A percentile compares a stretch with the other conserved stretches of the same genome.
phyloP scores from a whole-genome alignment of 768 basidiomycete species.

The Mycena indigotica region DNA sequence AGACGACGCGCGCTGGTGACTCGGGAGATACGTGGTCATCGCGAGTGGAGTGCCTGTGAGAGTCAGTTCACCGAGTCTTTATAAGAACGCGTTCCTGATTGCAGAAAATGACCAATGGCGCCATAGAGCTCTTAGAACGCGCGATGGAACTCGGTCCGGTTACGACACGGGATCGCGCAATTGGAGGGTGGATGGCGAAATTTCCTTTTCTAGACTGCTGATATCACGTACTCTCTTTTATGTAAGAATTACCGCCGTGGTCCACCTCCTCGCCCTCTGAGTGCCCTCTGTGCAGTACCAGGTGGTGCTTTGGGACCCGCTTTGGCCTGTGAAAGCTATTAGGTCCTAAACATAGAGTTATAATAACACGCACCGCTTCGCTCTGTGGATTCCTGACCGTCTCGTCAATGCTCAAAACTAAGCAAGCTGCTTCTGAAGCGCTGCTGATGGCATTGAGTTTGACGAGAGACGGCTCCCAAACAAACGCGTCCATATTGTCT shows the following conservation, averaged over 20 bases:
- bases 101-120: not conserved
- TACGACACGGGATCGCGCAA: not conserved
- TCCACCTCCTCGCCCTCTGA: slow-evolving; percentile 87
- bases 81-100: not conserved
- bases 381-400: slow-evolving; percentile 95
- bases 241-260: slow-evolving; percentile 75
- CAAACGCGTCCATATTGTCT: slow-evolving; percentile 96
- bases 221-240: slow-evolving; percentile 16
- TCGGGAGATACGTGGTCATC: not conserved
- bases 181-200: slow-evolving; percentile 6
- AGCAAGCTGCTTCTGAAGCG: slow-evolving; percentile 93
- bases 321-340: slow-evolving; percentile 53
- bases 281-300: slow-evolving; percentile 84
- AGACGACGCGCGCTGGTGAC: slow-evolving; percentile 1
- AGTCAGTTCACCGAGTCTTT: not conserved
- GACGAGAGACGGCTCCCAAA: slow-evolving; percentile 97
- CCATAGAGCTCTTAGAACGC: not conserved
- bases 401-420: slow-evolving; percentile 96
- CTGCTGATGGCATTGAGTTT: slow-evolving; percentile 95
- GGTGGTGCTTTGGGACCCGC: slow-evolving; percentile 89
- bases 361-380: slow-evolving; percentile 67
- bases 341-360: slow-evolving; percentile 8
- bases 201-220: slow-evolving; percentile 18
- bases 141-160: not conserved
- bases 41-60: not conserved